These are phyloP conservation scores for Populus hybrid DNA, from an alignment of 441 rosid genomes.

Conservation along the genomic window DNA sequence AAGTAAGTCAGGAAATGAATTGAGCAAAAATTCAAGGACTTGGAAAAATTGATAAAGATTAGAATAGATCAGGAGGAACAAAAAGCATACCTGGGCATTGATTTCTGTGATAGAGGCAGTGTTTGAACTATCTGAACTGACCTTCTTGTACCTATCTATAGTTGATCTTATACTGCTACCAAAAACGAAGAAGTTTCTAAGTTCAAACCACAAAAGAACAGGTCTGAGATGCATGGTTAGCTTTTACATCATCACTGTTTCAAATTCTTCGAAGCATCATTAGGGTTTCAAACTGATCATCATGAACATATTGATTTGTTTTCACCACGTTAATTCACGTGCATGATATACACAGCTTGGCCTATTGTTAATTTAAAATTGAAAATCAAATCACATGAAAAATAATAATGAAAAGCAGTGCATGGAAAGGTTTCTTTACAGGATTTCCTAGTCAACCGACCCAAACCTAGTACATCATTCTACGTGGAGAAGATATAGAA, in stretches of 20 bases:
- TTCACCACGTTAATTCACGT: not conserved
- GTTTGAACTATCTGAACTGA: constrained; percentile 63
- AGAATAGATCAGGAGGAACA: not conserved
- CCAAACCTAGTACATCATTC: not conserved
- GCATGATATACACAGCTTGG: not conserved
- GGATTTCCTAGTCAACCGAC: not conserved
- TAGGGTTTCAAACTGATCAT: not conserved
- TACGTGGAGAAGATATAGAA: not conserved
- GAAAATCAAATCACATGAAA: not conserved
- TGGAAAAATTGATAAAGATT: not conserved
- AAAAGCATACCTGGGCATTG: constrained; percentile 73
- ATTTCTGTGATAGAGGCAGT: constrained; percentile 68
- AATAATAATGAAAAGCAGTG: not conserved
- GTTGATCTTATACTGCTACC: constrained; percentile 69
- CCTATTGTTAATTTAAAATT: not conserved
- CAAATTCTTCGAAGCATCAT: not conserved
- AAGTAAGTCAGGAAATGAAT: no score
- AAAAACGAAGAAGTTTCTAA: not conserved
- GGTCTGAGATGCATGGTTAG: not conserved
- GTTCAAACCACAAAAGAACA: not conserved
- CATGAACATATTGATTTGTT: not conserved
- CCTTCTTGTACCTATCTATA: constrained; percentile 95
- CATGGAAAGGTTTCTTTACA: not conserved
- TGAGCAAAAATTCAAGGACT: not conserved
- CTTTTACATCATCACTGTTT: not conserved